Base-by-base conservation (phyloP, 768 basidiomycete genomes). In the Lactarius sp. region DNA sequence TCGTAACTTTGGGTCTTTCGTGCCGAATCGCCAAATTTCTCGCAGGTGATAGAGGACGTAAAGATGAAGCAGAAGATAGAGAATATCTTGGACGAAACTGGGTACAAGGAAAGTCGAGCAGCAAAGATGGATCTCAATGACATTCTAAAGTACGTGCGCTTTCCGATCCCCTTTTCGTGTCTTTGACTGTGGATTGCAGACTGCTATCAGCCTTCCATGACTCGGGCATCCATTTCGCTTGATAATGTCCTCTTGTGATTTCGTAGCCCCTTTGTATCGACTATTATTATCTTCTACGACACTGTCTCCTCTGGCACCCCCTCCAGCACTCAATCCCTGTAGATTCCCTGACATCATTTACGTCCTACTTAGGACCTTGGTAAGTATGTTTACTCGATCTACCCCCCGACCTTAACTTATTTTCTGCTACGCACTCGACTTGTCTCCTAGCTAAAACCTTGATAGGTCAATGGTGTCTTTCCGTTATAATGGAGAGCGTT, bases 121-220 rank as follows among this genome's bases (percentile, higher is more conserved):
- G 67, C 67, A 36, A 68, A 69, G 51, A 69, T 66, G 67, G 68
- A 68, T 46, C 36, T 68, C 7, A 68, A 69, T 36, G 66, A 68
- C 36, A 55, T 68, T 33, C 44, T 68, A 44, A 61, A 65, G 66
- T 68, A 44, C 33, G 66, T 54, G 8, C 16, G 7, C 20, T 31
- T 8, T 9, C 12, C 20, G 55, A 22, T 47, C 22, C 5, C 20
- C 14, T 31, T 18, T 10, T 9, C 2, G 46, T 31, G 31, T 52
- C 47, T 18, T 51, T 41, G 33, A 46, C 27, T 18, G 7, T n/a
- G 12, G 13, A 14, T 2, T 53, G 36, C 56, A 68, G 66, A 53
- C 37, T 68, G 14, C 42, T 68, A 52, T 61, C 47, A 2, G 60
- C 66, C 2, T 68, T 68, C n/a, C 66, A 68, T 46, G 66, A 68